Conservation (phyloP, 2,329 filamentous ascomycete genomes). For the Colletotrichum tamarilloi region DNA sequence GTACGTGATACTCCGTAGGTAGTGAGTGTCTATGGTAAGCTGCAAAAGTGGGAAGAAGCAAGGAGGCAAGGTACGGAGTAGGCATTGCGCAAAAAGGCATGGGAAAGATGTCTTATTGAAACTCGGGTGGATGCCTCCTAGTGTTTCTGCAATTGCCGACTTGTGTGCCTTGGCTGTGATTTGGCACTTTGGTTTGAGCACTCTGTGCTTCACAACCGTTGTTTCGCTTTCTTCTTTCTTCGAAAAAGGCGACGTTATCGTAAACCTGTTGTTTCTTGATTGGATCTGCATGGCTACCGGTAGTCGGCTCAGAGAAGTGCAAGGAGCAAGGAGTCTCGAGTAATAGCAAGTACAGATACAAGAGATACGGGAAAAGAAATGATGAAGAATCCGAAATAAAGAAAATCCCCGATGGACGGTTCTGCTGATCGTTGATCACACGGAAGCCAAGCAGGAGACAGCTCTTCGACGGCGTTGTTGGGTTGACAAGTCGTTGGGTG, state of each 20-base stretch:
- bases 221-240: not conserved
- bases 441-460: constrained; percentile 23
- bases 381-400: constrained; percentile 9
- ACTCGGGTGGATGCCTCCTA: constrained; percentile 15
- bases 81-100: constrained; percentile 5
- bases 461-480: constrained; percentile 31
- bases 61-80: not conserved
- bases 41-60: constrained; percentile 1
- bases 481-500: constrained; percentile 9
- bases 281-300: not conserved
- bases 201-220: not conserved
- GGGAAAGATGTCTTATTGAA: constrained; percentile 19
- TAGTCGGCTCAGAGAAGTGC: not conserved
- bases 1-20: not conserved
- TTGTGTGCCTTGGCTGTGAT: constrained; percentile 11
- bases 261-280: not conserved
- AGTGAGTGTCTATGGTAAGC: not conserved
- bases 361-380: constrained; percentile 9
- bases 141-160: constrained; percentile 17
- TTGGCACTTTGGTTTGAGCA: not conserved
- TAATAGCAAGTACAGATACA: not conserved
- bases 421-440: constrained; percentile 32
- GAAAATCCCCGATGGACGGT: constrained; percentile 16
- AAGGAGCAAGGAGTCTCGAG: not conserved
- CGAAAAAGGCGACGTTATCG: not conserved